Base-by-base conservation (phyloP, 768 basidiomycete species). In the Amanita molliuscula region DNA sequence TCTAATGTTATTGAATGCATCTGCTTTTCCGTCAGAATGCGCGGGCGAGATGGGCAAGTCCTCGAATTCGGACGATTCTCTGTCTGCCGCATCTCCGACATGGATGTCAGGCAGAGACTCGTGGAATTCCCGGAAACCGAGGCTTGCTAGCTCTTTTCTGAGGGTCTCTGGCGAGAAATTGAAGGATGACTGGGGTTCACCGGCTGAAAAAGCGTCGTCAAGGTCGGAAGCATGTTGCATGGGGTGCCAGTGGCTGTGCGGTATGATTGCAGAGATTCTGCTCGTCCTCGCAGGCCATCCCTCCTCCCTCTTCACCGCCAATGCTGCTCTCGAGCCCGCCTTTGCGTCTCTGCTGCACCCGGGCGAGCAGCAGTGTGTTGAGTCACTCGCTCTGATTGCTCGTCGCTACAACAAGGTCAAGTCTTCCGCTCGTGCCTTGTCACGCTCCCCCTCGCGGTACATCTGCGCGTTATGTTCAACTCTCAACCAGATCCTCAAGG, bases 181-280 rank as follows among this genome's bases (percentile, higher is more conserved):
- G 59, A 74, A 70, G 1, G 61, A 56, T 25, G 63, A 59, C 35
- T 69, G 65, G 51, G 78, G 78, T 7, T 80, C 78, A 8, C 62
- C 68, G 43, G 80, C 79, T 1, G 74, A 72, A 63, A 88, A 88
- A 11, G 82, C 81, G 60, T 88, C 87, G 65, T 88, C 84, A 35
- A 77, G 62, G 54, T 72, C 65, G 49, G 40, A 34, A 33, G 41
- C 11, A 15, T 6, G n/a, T 11, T 18, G 44, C 28, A 37, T n/a
- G 15, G 25, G 47, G 47, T n/a, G n/a, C n/a, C n/a, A n/a, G n/a
- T 48, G 46, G 46, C 46, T 38, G 47, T 48, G 47, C 41, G 53
- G 44, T 53, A 92, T 94, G 92, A 88, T 94, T 55, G 84, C 90
- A 57, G 93, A 95, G 67, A 71, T 94, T 49, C 76, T 95, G 40